Evolutionary conservation across 495 filamentous ascomycete species (phyloP), one percentile per base, ranked within the genome.

Genomic region (Lophiostoma macrostomum): DNA sequence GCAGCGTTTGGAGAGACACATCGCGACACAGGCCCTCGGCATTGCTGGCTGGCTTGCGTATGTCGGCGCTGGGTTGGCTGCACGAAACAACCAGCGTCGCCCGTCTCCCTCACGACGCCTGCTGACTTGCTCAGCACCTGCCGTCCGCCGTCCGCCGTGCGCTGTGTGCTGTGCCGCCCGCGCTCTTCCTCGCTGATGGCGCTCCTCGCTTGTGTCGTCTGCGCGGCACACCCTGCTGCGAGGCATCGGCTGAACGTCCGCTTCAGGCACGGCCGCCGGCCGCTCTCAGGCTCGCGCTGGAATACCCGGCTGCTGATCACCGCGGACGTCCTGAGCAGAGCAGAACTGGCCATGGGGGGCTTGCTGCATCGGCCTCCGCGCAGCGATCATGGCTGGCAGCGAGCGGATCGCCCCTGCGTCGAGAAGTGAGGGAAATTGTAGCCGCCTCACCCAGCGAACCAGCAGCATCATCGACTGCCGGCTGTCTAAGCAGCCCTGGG

Each of bases 361-460:
- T 22, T 37, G 29, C 30, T 37, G n/a, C n/a, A n/a, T n/a, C n/a
- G 4, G 39, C 39, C 44, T 36, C 13, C 30, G 29, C 31, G 35
- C 53, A 58, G 54, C 48, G 60, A 63, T 63, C 54, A 58, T 63
- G 60, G 50, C 35, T n/a, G n/a, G n/a, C n/a, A n/a, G 38, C 50
- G 57, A 54, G 50, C 44, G 25, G 50, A 56, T 50, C 48, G 49
- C 54, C 60, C 60, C 55, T 64, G 60, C 49, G 46, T 52, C 60
- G 44, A 42, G 55, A 47, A 52, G 31, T 35, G 36, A 55, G 18
- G 50, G 56, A 56, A 59, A 64, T 56, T 64, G 50, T 53, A 56
- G 32, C 56, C 56, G 56, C 39, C 46, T 54, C 39, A 45, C 35
- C 30, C 51, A 51, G 46, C 41, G 39, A 41, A 31, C 37, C 14